phyloP scores from a whole-genome alignment of 345 rosid genomes.

The Eucalyptus marginata region DNA sequence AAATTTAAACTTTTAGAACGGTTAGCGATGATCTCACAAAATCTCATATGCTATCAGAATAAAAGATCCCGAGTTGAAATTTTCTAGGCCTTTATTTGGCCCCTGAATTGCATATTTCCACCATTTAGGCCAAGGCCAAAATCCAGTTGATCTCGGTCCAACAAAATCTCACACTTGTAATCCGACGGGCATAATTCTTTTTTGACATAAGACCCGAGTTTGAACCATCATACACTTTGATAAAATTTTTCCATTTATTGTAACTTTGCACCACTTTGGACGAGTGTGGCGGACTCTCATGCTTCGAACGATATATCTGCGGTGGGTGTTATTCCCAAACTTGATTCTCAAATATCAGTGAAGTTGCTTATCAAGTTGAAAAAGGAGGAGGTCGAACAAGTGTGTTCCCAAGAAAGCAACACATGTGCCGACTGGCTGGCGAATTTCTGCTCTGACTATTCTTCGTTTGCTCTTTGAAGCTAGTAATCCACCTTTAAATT shows the following conservation, averaged over 20 bases:
- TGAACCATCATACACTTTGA: background rate
- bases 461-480: background rate
- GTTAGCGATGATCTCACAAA: accelerated
- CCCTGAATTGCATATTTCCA: background rate
- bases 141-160: accelerated
- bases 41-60: background rate
- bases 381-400: too few species aligned
- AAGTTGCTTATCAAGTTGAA: background rate
- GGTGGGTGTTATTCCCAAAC: background rate
- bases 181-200: too few species aligned
- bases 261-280: background rate
- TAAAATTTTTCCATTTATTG: background rate
- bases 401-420: background rate
- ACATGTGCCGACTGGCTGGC: background rate
- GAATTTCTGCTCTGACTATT: background rate
- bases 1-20: too few species aligned
- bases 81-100: background rate
- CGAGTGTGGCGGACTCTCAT: background rate
- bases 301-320: background rate
- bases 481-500: background rate
- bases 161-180: background rate
- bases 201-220: background rate
- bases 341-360: background rate
- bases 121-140: background rate
- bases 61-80: background rate